These are phyloP conservation scores for Boletus vinaceobasis DNA, from an alignment of 768 basidiomycete genomes.

Conservation along the genomic window DNA sequence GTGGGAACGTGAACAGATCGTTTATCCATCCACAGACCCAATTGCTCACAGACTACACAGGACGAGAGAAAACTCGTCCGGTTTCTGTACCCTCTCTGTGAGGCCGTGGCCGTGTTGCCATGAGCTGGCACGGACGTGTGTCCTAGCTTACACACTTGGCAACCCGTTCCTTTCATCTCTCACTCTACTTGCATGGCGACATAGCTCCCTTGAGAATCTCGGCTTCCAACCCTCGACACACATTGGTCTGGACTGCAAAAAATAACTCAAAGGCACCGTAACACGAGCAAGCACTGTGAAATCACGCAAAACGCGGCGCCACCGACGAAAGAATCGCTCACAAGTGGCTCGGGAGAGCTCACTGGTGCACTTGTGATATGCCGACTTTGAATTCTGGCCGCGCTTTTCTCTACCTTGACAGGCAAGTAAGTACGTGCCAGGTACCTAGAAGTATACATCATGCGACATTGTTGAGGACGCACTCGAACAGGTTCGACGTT, in stretches of 20 bases:
- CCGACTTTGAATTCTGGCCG: too few relatives aligned
- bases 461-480: neutral
- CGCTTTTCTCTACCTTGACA: neutral
- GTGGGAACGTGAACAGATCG: constrained; percentile 21
- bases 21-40: neutral
- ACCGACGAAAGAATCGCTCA: neutral
- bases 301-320: neutral
- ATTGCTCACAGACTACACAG: constrained; percentile 5
- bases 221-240: neutral
- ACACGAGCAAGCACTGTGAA: neutral
- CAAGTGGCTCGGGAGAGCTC: neutral
- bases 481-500: neutral
- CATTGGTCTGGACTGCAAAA: neutral
- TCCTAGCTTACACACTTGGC: constrained; percentile 9
- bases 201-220: neutral
- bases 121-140: constrained; percentile 4
- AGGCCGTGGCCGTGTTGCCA: constrained; percentile 6
- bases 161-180: neutral
- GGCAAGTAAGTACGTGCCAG: neutral
- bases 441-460: neutral
- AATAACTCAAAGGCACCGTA: neutral
- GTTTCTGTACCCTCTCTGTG: neutral
- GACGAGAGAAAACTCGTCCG: constrained; percentile 20
- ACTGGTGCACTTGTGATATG: too few relatives aligned
- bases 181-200: neutral